Percentiles rank a stretch among this genome's conserved stretches.
These are phyloP conservation scores for Inonotus obliquus DNA, from an alignment of 1,284 basidiomycete genomes.

Conservation along the genomic window DNA sequence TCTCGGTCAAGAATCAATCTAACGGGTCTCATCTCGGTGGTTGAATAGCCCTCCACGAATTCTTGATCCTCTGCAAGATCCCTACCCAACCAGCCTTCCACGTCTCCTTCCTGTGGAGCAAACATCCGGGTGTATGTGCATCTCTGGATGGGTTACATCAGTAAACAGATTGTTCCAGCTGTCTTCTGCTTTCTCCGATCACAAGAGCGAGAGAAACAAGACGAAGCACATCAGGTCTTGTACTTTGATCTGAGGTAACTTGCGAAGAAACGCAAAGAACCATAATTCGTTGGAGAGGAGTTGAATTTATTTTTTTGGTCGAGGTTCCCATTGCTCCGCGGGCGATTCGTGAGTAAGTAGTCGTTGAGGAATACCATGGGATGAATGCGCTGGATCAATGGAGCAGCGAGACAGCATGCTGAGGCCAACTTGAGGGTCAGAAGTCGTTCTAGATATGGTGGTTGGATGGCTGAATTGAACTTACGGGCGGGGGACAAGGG, in stretches of 20 bases:
- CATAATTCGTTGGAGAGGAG: constrained; percentile 54
- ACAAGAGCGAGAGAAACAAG: constrained; percentile 46
- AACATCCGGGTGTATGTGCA: constrained; percentile 44
- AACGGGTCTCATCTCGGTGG: constrained; percentile 62
- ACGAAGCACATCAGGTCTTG: constrained; percentile 40
- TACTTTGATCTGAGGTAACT: constrained; percentile 44
- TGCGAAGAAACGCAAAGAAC: constrained; percentile 45
- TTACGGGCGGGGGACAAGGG: too few relatives aligned
- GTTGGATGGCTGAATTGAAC: too few relatives aligned
- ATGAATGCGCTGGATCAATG: constrained; percentile 39
- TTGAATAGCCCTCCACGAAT: constrained; percentile 61
- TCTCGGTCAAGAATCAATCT: constrained; percentile 43
- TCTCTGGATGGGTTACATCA: constrained; percentile 51
- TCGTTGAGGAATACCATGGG: constrained; percentile 48
- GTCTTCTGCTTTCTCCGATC: constrained; percentile 50
- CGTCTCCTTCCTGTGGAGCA: constrained; percentile 46
- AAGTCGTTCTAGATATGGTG: too few relatives aligned
- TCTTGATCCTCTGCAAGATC: constrained; percentile 55
- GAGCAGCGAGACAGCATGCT: constrained; percentile 43
- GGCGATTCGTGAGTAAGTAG: constrained; percentile 45
- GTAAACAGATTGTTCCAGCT: constrained; percentile 46
- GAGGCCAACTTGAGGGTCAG: too few relatives aligned
- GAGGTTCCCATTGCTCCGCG: constrained; percentile 60
- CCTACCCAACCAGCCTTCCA: constrained; percentile 41
- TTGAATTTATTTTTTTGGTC: constrained; percentile 53